Evolutionary conservation across 306 rosid genomes (phyloP).

Genomic region (Vigna unguiculata): DNA sequence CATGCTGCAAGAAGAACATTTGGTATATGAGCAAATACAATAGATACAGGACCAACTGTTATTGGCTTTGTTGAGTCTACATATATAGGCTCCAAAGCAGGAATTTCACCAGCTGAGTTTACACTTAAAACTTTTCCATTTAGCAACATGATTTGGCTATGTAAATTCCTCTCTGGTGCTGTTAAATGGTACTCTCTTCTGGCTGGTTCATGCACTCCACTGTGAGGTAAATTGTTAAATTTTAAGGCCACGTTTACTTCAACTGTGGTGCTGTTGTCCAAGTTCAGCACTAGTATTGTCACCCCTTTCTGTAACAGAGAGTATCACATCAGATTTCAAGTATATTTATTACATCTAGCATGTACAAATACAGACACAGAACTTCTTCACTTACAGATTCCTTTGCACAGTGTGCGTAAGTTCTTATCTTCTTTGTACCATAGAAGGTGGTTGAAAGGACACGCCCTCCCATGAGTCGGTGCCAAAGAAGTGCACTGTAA

Average conservation of each 20-base stretch:
- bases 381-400: constrained; percentile 66
- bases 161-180: constrained; percentile 68
- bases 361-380: neutral
- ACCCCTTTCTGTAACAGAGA: constrained; percentile 73
- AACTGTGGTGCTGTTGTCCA: constrained; percentile 59
- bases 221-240: constrained; percentile 35
- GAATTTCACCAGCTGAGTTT: constrained; percentile 75
- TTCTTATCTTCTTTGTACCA: constrained; percentile 71
- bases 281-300: constrained; percentile 76
- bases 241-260: constrained; percentile 49
- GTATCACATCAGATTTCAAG: constrained; percentile 35
- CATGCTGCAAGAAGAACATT: constrained; percentile 67
- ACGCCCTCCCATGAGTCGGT: constrained; percentile 82
- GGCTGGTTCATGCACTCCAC: constrained; percentile 25
- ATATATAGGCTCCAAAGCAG: constrained; percentile 66
- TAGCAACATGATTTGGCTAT: constrained; percentile 78
- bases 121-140: constrained; percentile 73
- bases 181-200: constrained; percentile 90
- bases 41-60: constrained; percentile 70
- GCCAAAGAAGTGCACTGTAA: constrained; percentile 93
- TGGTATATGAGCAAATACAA: constrained; percentile 89
- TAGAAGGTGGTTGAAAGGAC: constrained; percentile 68
- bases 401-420: constrained; percentile 93
- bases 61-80: constrained; percentile 69
- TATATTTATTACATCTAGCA: neutral